Conservation (phyloP, 371 early-diverging fungal genomes). For the Cladochytrium tenue region DNA sequence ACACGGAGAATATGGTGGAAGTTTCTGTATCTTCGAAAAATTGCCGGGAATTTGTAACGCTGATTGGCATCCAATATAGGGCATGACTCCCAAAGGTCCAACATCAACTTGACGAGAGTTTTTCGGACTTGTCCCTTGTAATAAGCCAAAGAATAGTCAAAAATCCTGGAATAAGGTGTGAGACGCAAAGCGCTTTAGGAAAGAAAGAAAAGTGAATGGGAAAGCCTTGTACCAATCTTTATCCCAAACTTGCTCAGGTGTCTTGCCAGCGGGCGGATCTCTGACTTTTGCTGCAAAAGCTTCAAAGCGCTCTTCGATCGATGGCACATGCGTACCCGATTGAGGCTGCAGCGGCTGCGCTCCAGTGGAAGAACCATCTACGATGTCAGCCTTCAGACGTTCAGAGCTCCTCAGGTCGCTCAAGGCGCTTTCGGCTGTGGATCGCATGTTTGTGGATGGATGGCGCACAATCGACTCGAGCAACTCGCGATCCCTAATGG, state of each 20-base stretch:
- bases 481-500: slow-evolving; percentile 6
- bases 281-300: not conserved
- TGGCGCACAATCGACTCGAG: slow-evolving; percentile 9
- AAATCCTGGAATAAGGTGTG: not conserved
- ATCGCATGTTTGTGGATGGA: slow-evolving; percentile 13
- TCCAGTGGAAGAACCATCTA: not conserved
- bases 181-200: not conserved
- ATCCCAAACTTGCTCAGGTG: not conserved
- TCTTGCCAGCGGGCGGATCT: not conserved
- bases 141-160: not conserved
- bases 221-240: not conserved
- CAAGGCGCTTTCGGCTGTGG: slow-evolving; percentile 5
- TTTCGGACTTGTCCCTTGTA: not conserved
- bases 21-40: not conserved
- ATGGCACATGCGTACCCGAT: not conserved
- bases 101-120: not conserved
- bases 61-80: not conserved
- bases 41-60: not conserved
- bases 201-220: not conserved
- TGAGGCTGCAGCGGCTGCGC: not conserved
- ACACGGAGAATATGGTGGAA: not conserved
- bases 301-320: not conserved
- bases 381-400: not conserved
- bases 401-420: not conserved
- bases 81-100: not conserved